Percentiles rank a stretch among this genome's conserved stretches.
These are phyloP conservation scores for Lumnitzera littorea DNA, from an alignment of 345 rosid species.

Conservation along the genomic window DNA sequence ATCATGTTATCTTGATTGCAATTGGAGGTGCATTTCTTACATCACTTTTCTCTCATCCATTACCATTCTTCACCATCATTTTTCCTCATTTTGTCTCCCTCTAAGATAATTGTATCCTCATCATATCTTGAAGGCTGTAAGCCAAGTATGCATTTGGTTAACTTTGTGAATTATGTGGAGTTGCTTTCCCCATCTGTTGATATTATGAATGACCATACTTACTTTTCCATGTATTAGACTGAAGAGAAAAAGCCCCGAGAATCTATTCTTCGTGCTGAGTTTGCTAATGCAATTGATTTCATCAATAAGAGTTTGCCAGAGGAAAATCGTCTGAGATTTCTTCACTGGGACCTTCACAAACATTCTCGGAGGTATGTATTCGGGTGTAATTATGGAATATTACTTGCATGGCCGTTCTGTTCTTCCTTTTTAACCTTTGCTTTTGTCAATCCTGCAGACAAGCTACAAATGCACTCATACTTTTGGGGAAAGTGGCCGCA, in stretches of 20 bases:
- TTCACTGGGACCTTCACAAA: constrained; percentile 90
- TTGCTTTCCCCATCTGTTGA: too few relatives aligned
- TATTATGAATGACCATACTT: background rate
- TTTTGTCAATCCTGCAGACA: constrained; percentile 41
- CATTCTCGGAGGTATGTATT: constrained; percentile 63
- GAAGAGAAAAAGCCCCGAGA: constrained; percentile 85
- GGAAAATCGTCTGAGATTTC: constrained; percentile 66
- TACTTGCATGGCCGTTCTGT: background rate
- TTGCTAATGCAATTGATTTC: constrained; percentile 89
- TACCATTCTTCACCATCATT: too few relatives aligned
- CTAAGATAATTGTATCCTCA: too few relatives aligned
- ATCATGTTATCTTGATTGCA: constrained; percentile 2
- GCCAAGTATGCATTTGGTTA: too few relatives aligned
- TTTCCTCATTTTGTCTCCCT: too few relatives aligned
- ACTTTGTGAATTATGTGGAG: too few relatives aligned
- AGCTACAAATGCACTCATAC: constrained; percentile 64
- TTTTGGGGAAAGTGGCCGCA: constrained; percentile 80
- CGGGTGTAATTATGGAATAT: constrained; percentile 2
- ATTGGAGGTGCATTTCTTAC: background rate
- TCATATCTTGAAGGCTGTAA: too few relatives aligned
- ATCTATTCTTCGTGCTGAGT: constrained; percentile 86
- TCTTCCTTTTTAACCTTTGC: constrained; percentile 8
- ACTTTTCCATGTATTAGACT: constrained; percentile 25
- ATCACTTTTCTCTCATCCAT: background rate
- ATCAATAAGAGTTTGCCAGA: constrained; percentile 84